These are phyloP conservation scores for Lippia alba DNA, from an alignment of 305 asterid species.

Conservation along the genomic window DNA sequence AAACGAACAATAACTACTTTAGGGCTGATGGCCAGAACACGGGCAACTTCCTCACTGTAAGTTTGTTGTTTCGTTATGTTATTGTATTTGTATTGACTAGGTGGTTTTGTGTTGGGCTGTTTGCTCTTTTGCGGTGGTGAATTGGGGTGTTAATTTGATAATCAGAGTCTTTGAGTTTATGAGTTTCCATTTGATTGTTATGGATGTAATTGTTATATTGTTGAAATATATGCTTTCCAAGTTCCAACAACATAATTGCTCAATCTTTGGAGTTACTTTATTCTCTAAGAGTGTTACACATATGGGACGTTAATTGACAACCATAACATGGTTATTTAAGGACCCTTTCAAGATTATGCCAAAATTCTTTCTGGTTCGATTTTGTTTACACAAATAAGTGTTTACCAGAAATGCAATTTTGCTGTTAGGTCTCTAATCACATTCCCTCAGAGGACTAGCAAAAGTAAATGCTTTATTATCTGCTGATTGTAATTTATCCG, in stretches of 20 bases:
- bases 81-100: background rate
- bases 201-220: background rate
- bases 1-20: constrained; percentile 57
- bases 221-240: constrained; percentile 10
- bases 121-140: background rate
- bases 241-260: background rate
- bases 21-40: constrained; percentile 85
- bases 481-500: background rate
- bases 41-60: constrained; percentile 80
- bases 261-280: background rate
- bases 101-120: background rate
- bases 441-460: background rate
- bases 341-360: background rate
- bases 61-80: constrained; percentile 16
- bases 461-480: background rate
- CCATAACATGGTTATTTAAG: constrained; percentile 14
- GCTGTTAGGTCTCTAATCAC: background rate
- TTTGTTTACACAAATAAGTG: background rate
- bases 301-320: background rate
- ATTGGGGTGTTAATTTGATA: background rate
- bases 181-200: background rate
- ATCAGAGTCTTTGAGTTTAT: background rate
- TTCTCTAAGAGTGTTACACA: too few species aligned
- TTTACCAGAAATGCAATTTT: background rate
- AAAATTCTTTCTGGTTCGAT: background rate